Base-by-base conservation (phyloP, 1,284 basidiomycete genomes). In the Golubevia pallescens region DNA sequence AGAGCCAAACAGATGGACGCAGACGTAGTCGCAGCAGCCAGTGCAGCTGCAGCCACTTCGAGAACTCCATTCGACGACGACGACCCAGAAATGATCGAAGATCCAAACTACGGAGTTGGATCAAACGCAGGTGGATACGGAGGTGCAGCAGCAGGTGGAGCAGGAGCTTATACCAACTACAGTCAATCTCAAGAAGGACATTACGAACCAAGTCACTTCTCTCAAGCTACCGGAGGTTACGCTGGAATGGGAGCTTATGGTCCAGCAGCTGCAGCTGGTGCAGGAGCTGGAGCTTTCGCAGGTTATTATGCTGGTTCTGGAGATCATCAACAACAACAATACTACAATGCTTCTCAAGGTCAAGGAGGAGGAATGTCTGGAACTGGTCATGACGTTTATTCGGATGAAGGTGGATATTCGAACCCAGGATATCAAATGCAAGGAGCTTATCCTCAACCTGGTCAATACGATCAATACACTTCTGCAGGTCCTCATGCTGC, bases 1-100 rank as follows among this genome's bases (percentile, higher is more conserved):
- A 77, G 78, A 63, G 71, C 75, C 14, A 75, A 81, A 70, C 75
- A 71, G 58, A 85, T 85, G 82, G 82, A 85, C 61, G 80, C 79
- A 48, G 82, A 85, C 57, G 81, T 85, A 10, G 73, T 81, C 14
- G 81, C 81, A 8, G 82, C 82, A 19, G 81, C 82, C 24, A 78
- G 79, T 1, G 82, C 82, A 23, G 82, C 81, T 10, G 78, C 77
- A 2, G 82, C 82, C 2, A 84, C 78, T 23, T 80, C 69, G 53
- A 66, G 82, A 21, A 83, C 81, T 20, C 82, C 82, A 8, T 85
- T 85, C 60, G 82, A 85, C 62, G 81, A 84, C 55, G 82, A 85
- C 56, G 82, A 85, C 61, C 81, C 81, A 6, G 82, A 84, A 63
- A 78, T 83, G 78, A 77, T 77, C 63, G 77, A 79, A 38, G 66